Evolutionary conservation across 2,329 filamentous ascomycete species (phyloP), one percentile per base, ranked within the genome.

Genomic region (Sphaceloma murrayae): DNA sequence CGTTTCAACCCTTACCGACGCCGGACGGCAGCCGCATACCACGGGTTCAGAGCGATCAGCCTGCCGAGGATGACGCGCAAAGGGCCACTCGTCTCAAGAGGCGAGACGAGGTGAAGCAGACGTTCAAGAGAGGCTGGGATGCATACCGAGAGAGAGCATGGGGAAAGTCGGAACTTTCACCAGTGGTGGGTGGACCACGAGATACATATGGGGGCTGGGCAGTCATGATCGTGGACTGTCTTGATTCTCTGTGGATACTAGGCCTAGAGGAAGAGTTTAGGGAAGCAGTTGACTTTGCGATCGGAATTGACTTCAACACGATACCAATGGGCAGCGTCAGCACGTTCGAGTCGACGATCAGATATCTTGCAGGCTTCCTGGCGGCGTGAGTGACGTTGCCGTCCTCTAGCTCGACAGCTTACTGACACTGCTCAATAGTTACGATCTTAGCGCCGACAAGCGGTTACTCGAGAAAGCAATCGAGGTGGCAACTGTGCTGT

Each of bases 401-500:
- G n/a, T n/a, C n/a, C n/a, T n/a, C n/a, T n/a, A n/a, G n/a, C n/a
- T n/a, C n/a, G n/a, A n/a, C n/a, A n/a, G n/a, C n/a, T n/a, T n/a
- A n/a, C n/a, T n/a, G n/a, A n/a, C n/a, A n/a, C n/a, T n/a, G n/a
- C n/a, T n/a, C n/a, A 27, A 27, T 11, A 27, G 24, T 11, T 62
- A 82, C 56, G 80, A 84, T 55, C 58, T 84, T 14, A 82, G 76
- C 53, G 67, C 66, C 24, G 68, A 68, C 49, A 62, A 70, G 18
- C 64, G 65, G 13, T 59, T 83, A 45, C 63, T 83, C 29, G 62
- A 62, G 30, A 82, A 83, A 58, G 77, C 79, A 1, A 64, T 67
- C 1, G 75, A 82, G 60, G 66, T 83, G 9, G 79, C 72, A 13
- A 72, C 79, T 47, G 61, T 83, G 55, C 63, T 84, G 18, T 77